Evolutionary conservation across 164 flowering plant genomes (phyloP), one percentile per base, ranked within the genome.

Genomic region (Pachysandra terminalis): DNA sequence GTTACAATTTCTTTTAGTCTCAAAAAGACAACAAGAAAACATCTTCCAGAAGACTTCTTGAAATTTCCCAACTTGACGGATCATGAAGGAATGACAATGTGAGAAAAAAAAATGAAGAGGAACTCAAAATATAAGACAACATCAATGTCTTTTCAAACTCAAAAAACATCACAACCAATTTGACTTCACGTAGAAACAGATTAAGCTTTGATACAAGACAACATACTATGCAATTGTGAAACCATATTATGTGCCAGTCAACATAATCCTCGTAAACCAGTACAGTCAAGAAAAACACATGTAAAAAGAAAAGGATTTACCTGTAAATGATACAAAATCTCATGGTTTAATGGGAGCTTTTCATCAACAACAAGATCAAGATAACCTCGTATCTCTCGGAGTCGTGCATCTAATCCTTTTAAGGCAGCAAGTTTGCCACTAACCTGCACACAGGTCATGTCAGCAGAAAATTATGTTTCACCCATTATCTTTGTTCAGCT

Each of bases 241-340:
- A 32, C 37, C 3, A 32, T 32, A 32, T 3, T 32, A 32, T 32
- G 37, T 32, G 37, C 37, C 37, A 32, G 3, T 13, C 17, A 65
- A 14, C 12, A 51, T 51, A n/a, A 22, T 21, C 17, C 23, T 24
- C 37, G 52, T 2, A 45, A 45, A 41, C 9, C 16, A 62, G 27
- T 45, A 41, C 22, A 49, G 14, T 0, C 19, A 37, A 45, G 28
- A 59, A 37, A 59, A 60, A 19, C 40, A 32, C 35, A 17, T 21
- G 63, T 0, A 19, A 51, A 28, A 68, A 23, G 53, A n/a, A 23
- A n/a, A 37, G 40, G 2, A 51, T 13, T 15, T 16, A 89, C 96
- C 90, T 95, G 99, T 54, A 95, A 74, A 80, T 95, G 97, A 81
- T 89, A 92, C 60, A 94, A 77, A 60, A 94, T 94, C 81, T 91